Evolutionary conservation across 306 rosid species (phyloP).

Genomic region (Cucurbita pepo): DNA sequence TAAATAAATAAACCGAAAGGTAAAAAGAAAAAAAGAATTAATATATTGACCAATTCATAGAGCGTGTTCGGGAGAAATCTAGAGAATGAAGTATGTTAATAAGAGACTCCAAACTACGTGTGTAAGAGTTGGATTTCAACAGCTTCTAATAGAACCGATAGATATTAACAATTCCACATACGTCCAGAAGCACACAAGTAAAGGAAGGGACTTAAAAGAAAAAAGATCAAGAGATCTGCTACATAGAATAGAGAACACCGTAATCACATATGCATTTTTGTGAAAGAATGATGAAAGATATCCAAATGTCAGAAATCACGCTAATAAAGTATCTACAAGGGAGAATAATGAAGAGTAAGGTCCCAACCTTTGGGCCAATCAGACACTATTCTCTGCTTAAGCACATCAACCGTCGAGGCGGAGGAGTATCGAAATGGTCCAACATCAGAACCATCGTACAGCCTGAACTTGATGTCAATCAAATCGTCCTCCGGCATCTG

Average conservation of each 20-base stretch:
- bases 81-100: not conserved
- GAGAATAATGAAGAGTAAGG: not conserved
- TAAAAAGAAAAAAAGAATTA: not conserved
- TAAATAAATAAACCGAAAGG: not conserved
- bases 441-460: conserved; percentile 33
- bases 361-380: conserved; percentile 84
- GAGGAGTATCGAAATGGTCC: conserved; percentile 66
- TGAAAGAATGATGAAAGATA: not conserved
- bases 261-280: not conserved
- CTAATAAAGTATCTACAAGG: not conserved
- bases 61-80: not conserved
- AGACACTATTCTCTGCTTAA: conserved; percentile 76
- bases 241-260: not conserved
- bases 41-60: not conserved
- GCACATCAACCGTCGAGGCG: conserved; percentile 70
- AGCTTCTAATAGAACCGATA: not conserved
- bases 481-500: conserved; percentile 85
- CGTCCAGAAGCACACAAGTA: not conserved
- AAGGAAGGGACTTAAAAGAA: not conserved
- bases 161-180: not conserved
- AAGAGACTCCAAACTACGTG: not conserved
- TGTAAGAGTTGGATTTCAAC: not conserved
- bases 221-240: not conserved
- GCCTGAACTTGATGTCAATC: conserved; percentile 67
- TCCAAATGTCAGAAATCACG: not conserved